Conservation (phyloP, 305 asterid species). For the Ajuga reptans region DNA sequence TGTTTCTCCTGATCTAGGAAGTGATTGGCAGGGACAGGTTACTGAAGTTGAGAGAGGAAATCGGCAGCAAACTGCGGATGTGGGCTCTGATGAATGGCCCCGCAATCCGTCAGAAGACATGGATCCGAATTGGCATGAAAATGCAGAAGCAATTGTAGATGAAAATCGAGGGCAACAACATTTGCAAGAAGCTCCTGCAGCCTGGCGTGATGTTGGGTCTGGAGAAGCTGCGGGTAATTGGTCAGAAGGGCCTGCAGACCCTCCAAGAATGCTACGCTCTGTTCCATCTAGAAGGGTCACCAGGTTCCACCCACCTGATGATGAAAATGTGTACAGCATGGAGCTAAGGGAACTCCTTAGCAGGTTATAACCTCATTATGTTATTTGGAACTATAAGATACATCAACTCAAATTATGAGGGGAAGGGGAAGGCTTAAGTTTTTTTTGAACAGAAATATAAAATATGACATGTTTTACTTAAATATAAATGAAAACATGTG, state of each 20-base stretch:
- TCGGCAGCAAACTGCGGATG: constrained; percentile 28
- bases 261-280: constrained; percentile 45
- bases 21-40: constrained; percentile 36
- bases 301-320: constrained; percentile 82
- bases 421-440: neutral
- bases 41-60: constrained; percentile 35
- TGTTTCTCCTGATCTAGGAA: constrained; percentile 33
- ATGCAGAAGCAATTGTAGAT: constrained; percentile 36
- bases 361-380: constrained; percentile 41
- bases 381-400: neutral
- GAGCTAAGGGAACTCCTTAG: constrained; percentile 93
- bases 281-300: constrained; percentile 43
- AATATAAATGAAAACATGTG: neutral
- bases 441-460: neutral
- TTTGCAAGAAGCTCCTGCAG: constrained; percentile 38
- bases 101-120: constrained; percentile 30
- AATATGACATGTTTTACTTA: neutral
- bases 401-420: neutral
- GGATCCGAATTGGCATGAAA: constrained; percentile 48
- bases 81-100: constrained; percentile 39
- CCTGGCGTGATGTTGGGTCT: constrained; percentile 49
- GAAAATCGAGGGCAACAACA: constrained; percentile 35
- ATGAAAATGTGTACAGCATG: constrained; percentile 82
- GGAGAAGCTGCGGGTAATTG: constrained; percentile 54
- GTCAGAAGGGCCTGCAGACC: constrained; percentile 52